Evolutionary conservation across 495 filamentous ascomycete species (phyloP).

Genomic region (Paragyromitra xinjiangensis): DNA sequence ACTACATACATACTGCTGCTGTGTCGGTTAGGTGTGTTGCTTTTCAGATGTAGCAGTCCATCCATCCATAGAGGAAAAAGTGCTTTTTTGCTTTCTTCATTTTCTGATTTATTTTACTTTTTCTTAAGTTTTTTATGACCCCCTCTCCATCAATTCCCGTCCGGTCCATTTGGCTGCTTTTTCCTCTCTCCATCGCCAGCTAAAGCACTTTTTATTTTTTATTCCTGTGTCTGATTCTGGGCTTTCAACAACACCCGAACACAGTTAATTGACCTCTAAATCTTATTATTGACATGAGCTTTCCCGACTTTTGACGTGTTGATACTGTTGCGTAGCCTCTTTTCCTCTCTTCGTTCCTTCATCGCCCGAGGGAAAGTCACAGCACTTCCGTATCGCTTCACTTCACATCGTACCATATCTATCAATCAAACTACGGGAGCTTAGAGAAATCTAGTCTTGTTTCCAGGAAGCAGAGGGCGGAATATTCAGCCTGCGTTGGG

Average conservation of each 20-base stretch:
- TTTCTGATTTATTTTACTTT: conserved; percentile 28
- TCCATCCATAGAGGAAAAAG: conserved; percentile 39
- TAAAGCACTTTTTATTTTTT: conserved; percentile 31
- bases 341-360: conserved; percentile 29
- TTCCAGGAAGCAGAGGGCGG: conserved; percentile 20
- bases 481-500: conserved; percentile 46
- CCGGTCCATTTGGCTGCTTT: conserved; percentile 38
- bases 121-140: conserved; percentile 37
- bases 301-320: conserved; percentile 43
- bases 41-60: conserved; percentile 56
- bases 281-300: conserved; percentile 32
- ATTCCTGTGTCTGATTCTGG: conserved; percentile 33
- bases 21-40: conserved; percentile 52
- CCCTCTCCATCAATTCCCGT: conserved; percentile 28
- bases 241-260: conserved; percentile 39
- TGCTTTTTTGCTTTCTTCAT: conserved; percentile 47
- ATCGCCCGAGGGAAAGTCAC: conserved; percentile 37
- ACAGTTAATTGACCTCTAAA: conserved; percentile 43
- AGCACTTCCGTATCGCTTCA: conserved; percentile 15
- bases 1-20: conserved; percentile 26
- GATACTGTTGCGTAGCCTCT: conserved; percentile 40
- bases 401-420: conserved; percentile 34
- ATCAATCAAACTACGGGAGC: conserved; percentile 30
- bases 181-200: conserved; percentile 37
- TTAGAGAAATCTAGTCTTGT: conserved; percentile 27